These are phyloP conservation scores for Sinapis alba DNA, from an alignment of 441 rosid genomes.

Conservation along the genomic window DNA sequence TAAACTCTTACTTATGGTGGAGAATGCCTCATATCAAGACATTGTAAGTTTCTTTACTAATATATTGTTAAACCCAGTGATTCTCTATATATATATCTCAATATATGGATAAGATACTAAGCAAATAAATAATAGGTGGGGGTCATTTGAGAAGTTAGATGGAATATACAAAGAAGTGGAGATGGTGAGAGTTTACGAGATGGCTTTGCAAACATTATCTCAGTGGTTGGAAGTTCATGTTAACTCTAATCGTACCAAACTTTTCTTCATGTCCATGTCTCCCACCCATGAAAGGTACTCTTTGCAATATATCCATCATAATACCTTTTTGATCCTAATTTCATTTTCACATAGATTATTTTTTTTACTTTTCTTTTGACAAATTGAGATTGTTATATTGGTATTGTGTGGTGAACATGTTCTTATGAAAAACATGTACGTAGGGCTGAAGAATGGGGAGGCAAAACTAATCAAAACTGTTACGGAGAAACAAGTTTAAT, in stretches of 20 bases:
- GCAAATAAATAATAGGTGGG: slow-evolving; percentile 57
- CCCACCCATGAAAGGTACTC: slow-evolving; percentile 74
- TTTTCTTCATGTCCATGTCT: slow-evolving; percentile 70
- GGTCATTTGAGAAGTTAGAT: slow-evolving; percentile 63
- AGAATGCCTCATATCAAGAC: slow-evolving; percentile 54
- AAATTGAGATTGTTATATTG: background rate
- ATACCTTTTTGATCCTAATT: background rate
- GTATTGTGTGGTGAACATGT: background rate
- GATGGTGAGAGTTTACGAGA: slow-evolving; percentile 66
- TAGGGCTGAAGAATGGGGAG: slow-evolving; percentile 7
- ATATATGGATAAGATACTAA: background rate
- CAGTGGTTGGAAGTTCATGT: slow-evolving; percentile 70
- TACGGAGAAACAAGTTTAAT: background rate
- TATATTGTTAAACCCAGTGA: background rate
- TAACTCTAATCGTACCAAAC: slow-evolving; percentile 50
- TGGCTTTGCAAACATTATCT: slow-evolving; percentile 67
- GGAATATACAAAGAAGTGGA: slow-evolving; percentile 60
- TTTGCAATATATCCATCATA: slow-evolving; percentile 3
- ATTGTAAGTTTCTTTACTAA: slow-evolving; percentile 49
- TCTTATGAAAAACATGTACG: background rate
- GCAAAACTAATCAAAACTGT: background rate
- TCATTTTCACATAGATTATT: background rate
- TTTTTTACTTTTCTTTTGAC: background rate
- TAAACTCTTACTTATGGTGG: slow-evolving; percentile 75
- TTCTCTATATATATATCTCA: background rate